Base-by-base conservation (phyloP, 2,329 filamentous ascomycete species). In the Monosporascus ibericus region DNA sequence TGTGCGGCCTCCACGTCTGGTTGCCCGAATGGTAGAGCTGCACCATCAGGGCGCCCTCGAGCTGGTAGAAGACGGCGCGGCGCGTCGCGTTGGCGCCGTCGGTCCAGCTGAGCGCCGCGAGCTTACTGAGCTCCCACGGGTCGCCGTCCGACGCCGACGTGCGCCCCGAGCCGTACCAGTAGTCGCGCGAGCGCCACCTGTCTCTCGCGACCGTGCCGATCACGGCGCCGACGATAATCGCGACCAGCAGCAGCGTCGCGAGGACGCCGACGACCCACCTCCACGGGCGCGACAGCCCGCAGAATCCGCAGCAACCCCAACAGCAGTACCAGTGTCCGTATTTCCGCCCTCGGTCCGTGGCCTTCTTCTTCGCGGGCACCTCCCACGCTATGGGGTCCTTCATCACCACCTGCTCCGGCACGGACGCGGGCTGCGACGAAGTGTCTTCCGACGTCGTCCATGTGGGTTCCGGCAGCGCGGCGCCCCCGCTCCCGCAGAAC, bases 21-120 rank as follows among this genome's bases (percentile, higher is more conserved):
- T 22, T 24, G 2, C 9, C 18, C 39, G 17, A 18, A 18, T 42
- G 14, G 39, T 42, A 42, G 7, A 11, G 39, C 39, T 15, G 39
- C 9, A 42, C 8, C 9, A 42, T 20, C 39, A 42, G 8, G 6
- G 39, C 39, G 39, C 39, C 39, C 39, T 42, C 9, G 17, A 42
- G 2, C 39, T 42, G 39, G 39, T 42, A 42, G 39, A 42, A 42
- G 20, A 42, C n/a, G 39, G 39, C 39, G 8, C 5, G 39, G n/a
- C 18, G 39, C 39, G 39, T 42, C 18, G 18, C 39, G 18, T 42
- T 42, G 39, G 39, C 39, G 18, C 39, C 8, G 39, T 42, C 39
- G 17, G 39, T 42, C 39, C 39, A 42, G 39, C 20, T 42, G 39
- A 42, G 39, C 39, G 18, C 39, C 39, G 39, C n/a, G 39, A 42